Percentiles rank a stretch among this genome's conserved stretches.
phyloP scores from a whole-genome alignment of 2,329 filamentous ascomycete genomes.

The Diaporthe sp. region DNA sequence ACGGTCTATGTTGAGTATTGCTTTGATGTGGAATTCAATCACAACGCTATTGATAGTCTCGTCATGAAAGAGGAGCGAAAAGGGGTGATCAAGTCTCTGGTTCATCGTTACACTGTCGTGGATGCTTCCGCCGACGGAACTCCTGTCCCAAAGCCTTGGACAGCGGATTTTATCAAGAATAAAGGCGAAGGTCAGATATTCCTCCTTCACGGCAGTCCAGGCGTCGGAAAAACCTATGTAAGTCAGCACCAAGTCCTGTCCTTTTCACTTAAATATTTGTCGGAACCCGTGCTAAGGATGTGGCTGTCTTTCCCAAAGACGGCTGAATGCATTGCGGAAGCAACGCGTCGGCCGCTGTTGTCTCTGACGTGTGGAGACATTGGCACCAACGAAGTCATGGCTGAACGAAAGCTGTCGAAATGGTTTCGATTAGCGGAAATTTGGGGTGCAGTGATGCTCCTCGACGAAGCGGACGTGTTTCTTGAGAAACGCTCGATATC shows the following conservation, averaged over 20 bases:
- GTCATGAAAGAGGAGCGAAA: not conserved
- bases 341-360: constrained; percentile 42
- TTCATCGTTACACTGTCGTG: not conserved
- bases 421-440: constrained; percentile 8
- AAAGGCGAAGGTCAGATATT: constrained; percentile 44
- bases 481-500: constrained; percentile 40
- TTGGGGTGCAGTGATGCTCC: constrained; percentile 37
- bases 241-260: not conserved
- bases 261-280: not conserved
- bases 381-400: constrained; percentile 34
- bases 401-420: not conserved
- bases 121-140: too few species aligned
- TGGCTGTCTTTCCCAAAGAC: not conserved
- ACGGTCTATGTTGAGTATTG: not conserved
- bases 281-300: not conserved
- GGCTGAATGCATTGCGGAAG: constrained; percentile 43
- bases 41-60: not conserved
- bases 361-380: constrained; percentile 28
- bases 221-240: constrained; percentile 43
- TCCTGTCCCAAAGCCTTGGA: not conserved
- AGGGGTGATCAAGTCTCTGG: not conserved
- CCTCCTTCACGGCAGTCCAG: constrained; percentile 44
- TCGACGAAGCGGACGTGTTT: constrained; percentile 47
- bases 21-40: not conserved
- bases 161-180: constrained; percentile 42